phyloP scores from a whole-genome alignment of 78 protist genomes.

The Creolimax fragrantissima region DNA sequence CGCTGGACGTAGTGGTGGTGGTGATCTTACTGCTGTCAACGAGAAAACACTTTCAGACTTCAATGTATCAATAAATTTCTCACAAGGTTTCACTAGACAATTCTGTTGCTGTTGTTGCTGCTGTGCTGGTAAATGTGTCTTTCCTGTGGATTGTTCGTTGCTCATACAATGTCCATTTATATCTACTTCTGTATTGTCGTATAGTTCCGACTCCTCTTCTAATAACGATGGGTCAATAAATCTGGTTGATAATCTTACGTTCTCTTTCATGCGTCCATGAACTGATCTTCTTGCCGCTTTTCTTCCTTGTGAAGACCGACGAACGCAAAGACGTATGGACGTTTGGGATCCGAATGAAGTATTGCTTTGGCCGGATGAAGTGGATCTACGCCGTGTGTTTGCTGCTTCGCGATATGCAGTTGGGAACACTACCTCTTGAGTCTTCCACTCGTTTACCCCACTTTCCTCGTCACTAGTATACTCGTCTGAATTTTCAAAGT shows the following conservation, averaged over 20 bases:
- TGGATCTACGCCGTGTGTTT: too few species aligned
- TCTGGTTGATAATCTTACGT: neutral
- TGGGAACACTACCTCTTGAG: too few species aligned
- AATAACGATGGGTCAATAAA: neutral
- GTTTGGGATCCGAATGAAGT: too few species aligned
- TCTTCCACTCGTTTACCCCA: too few species aligned
- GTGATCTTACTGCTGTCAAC: neutral
- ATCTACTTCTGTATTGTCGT: neutral
- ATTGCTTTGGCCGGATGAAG: too few species aligned
- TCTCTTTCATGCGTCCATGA: neutral
- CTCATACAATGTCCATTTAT: neutral
- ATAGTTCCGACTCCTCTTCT: neutral
- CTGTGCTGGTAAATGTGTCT: neutral
- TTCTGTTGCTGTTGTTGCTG: neutral
- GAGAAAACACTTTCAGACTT: neutral
- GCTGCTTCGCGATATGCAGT: too few species aligned
- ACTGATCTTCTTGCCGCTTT: neutral
- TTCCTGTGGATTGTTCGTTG: too few species aligned
- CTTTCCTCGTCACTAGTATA: neutral
- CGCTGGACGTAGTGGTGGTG: neutral
- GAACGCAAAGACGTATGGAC: neutral
- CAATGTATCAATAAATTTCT: neutral
- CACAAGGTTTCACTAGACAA: neutral
- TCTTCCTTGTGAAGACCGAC: neutral
- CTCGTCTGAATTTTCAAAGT: neutral